Evolutionary conservation across 441 rosid genomes (phyloP).

Genomic region (Croton setiger): DNA sequence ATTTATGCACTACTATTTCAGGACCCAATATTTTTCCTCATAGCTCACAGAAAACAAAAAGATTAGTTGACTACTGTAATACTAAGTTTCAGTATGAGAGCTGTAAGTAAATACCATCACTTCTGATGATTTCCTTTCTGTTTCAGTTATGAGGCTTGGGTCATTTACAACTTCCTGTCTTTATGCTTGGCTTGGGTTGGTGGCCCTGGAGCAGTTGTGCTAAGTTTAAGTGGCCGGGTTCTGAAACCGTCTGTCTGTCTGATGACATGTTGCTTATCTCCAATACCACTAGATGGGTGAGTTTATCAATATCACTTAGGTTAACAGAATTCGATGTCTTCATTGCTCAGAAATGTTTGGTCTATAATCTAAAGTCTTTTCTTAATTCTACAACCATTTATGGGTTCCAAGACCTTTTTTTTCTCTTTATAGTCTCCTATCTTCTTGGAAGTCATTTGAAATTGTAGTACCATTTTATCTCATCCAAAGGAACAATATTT

Average conservation of each 20-base stretch:
- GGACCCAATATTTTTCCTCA: neutral
- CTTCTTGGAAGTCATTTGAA: neutral
- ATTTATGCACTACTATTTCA: neutral
- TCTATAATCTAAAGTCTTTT: neutral
- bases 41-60: neutral
- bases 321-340: neutral
- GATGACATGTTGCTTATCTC: conserved; percentile 93
- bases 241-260: conserved; percentile 73
- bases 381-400: neutral
- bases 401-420: neutral
- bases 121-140: conserved; percentile 24
- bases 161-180: conserved; percentile 85
- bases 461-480: neutral
- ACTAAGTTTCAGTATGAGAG: neutral
- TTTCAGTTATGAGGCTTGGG: conserved; percentile 99
- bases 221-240: conserved; percentile 82
- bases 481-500: neutral
- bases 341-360: conserved; percentile 1
- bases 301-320: conserved; percentile 21
- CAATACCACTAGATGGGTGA: conserved; percentile 85
- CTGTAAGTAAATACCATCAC: neutral
- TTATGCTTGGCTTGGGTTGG: conserved; percentile 98
- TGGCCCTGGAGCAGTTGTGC: conserved; percentile 95
- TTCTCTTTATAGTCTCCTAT: too few relatives aligned
- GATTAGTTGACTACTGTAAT: neutral